Percentiles rank a stretch among this genome's conserved stretches.
These are phyloP conservation scores for Amaranthus tricolor DNA, from an alignment of 179 eudicot species.

Conservation along the genomic window DNA sequence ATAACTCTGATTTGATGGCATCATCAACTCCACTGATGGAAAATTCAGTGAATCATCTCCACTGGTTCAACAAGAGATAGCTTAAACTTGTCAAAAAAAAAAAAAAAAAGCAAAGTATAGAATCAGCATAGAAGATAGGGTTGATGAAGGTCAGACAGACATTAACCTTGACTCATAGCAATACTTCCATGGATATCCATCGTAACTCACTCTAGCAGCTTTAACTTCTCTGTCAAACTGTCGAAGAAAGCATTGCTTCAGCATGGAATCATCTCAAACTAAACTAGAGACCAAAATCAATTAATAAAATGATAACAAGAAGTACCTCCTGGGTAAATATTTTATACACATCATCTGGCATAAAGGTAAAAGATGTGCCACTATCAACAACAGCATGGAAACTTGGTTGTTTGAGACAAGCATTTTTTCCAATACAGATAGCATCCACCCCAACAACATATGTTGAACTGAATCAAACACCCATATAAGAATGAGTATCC, in stretches of 20 bases:
- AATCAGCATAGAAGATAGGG: not conserved
- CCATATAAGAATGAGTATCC: constrained; percentile 2
- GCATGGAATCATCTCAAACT: constrained; percentile 13
- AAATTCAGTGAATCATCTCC: constrained; percentile 37
- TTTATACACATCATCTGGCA: constrained; percentile 58
- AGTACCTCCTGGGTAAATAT: constrained; percentile 67
- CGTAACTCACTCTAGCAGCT: constrained; percentile 51
- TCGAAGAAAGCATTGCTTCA: constrained; percentile 20
- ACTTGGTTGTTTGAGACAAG: constrained; percentile 67
- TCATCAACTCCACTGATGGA: constrained; percentile 59
- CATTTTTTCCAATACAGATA: constrained; percentile 59
- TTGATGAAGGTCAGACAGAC: not conserved
- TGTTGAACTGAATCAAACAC: constrained; percentile 46
- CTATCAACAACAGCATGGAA: constrained; percentile 80
- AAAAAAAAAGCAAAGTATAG: not conserved
- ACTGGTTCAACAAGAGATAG: constrained; percentile 38
- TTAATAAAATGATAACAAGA: not conserved
- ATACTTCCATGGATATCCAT: constrained; percentile 72
- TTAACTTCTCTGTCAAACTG: constrained; percentile 82
- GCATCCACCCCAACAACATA: constrained; percentile 75
- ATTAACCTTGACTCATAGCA: constrained; percentile 77
- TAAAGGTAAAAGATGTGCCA: constrained; percentile 80
- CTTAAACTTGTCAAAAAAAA: constrained; percentile 3
- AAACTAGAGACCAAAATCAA: constrained; percentile 2
- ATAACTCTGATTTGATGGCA: constrained; percentile 62